Conservation (phyloP, 176 grass and related monocot species). For the Cenchrus purpureus region DNA sequence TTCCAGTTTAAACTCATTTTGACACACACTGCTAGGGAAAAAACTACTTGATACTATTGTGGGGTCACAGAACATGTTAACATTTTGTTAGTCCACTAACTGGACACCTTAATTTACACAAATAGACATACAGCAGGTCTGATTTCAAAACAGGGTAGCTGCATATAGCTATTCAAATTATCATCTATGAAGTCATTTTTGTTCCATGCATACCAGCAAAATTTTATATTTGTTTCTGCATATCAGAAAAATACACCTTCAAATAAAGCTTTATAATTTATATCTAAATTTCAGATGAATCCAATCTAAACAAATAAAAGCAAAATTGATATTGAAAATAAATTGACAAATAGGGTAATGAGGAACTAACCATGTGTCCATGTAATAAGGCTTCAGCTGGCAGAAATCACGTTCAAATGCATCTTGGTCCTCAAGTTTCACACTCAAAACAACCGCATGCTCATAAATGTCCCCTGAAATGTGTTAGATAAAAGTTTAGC, state of each 20-base stretch:
- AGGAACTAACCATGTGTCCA: slow-evolving; percentile 76
- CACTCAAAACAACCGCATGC: slow-evolving; percentile 87
- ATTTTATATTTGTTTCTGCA: background rate
- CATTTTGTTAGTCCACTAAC: background rate
- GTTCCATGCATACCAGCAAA: background rate
- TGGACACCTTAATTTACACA: background rate
- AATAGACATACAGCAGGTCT: background rate
- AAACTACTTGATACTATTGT: background rate
- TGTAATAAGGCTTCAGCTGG: slow-evolving; percentile 94
- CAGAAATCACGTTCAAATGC: slow-evolving; percentile 97
- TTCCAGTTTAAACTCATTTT: slow-evolving; percentile 10
- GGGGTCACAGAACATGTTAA: background rate
- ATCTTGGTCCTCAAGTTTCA: slow-evolving; percentile 97
- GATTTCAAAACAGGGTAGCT: background rate
- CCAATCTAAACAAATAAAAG: background rate
- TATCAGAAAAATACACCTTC: background rate
- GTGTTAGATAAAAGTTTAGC: slow-evolving; percentile 18
- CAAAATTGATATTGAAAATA: background rate
- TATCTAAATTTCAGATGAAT: background rate
- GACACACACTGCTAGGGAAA: background rate
- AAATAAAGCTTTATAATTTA: background rate
- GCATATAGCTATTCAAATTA: background rate
- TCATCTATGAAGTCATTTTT: background rate
- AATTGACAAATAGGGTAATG: background rate
- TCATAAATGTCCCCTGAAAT: slow-evolving; percentile 94